Conservation (phyloP, 2,329 filamentous ascomycete genomes). For the Exophiala dermatitidis region DNA sequence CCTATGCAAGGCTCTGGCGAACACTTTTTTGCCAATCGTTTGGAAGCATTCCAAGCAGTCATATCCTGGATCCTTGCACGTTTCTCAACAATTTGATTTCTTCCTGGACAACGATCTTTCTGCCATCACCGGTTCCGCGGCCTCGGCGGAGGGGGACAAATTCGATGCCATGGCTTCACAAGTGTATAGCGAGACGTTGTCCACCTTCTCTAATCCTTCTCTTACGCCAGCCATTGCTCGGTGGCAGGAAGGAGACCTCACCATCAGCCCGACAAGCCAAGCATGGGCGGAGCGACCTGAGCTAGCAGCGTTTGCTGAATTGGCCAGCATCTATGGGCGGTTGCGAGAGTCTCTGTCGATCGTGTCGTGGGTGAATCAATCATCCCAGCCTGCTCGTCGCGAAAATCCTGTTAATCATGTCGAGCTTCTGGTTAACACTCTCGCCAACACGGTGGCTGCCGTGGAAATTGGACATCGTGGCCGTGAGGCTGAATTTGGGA, state of each 20-base stretch:
- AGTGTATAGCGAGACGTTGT: slow-evolving; percentile 31
- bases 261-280: slow-evolving; percentile 17
- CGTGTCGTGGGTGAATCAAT: slow-evolving; percentile 6
- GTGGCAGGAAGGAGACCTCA: slow-evolving; percentile 19
- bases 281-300: slow-evolving; percentile 19
- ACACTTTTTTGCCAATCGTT: slow-evolving; percentile 86
- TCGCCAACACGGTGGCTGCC: slow-evolving; percentile 64
- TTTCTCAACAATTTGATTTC: slow-evolving; percentile 54
- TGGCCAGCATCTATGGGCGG: slow-evolving; percentile 29
- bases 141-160: slow-evolving; percentile 17
- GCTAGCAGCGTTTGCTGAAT: slow-evolving; percentile 18
- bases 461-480: slow-evolving; percentile 90
- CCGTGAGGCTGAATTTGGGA: slow-evolving; percentile 62
- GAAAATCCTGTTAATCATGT: slow-evolving; percentile 13
- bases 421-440: slow-evolving; percentile 19
- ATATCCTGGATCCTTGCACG: slow-evolving; percentile 64
- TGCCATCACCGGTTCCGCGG: slow-evolving; percentile 29
- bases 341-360: slow-evolving; percentile 22
- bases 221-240: slow-evolving; percentile 16
- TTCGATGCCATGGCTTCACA: slow-evolving; percentile 9
- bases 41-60: slow-evolving; percentile 89
- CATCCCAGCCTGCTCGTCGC: not conserved
- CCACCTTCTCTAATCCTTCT: slow-evolving; percentile 25
- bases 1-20: slow-evolving; percentile 91
- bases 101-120: slow-evolving; percentile 60